Percentiles rank a stretch among this genome's conserved stretches.
Conservation (phyloP, 805 yeast genomes). For the Alloascoidea hylecoeti region DNA sequence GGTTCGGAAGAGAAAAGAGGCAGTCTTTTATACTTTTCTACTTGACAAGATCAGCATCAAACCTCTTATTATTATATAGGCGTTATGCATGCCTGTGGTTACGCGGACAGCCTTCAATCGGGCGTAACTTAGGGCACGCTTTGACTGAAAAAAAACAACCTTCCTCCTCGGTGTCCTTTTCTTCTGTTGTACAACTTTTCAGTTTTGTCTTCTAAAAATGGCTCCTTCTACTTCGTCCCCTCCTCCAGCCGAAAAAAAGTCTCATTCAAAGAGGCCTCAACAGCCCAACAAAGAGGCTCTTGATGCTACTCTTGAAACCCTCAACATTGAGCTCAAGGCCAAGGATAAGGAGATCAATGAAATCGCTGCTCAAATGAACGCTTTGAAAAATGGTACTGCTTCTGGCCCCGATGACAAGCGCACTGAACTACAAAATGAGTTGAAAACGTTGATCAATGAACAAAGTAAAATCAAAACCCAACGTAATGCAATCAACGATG, state of each 20-base stretch:
- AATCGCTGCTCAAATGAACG: not conserved
- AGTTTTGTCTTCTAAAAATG: slow-evolving; percentile 3
- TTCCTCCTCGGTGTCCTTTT: too few relatives aligned
- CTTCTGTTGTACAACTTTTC: too few relatives aligned
- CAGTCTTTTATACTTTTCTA: too few relatives aligned
- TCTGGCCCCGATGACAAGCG: slow-evolving; percentile 27
- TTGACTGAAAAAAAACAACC: too few relatives aligned
- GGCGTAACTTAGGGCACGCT: too few relatives aligned
- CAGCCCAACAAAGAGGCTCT: slow-evolving; percentile 16
- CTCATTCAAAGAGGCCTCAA: not conserved
- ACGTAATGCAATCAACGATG: slow-evolving; percentile 35
- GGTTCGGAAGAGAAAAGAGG: too few relatives aligned
- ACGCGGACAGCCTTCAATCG: too few relatives aligned
- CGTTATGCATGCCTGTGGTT: too few relatives aligned
- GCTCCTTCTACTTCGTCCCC: slow-evolving; percentile 4
- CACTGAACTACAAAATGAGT: slow-evolving; percentile 36
- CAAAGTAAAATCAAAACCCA: slow-evolving; percentile 32
- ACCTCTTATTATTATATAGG: too few relatives aligned
- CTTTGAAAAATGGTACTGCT: not conserved
- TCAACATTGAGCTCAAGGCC: slow-evolving; percentile 13
- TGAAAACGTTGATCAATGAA: slow-evolving; percentile 28
- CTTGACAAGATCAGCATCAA: too few relatives aligned
- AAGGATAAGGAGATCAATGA: slow-evolving; percentile 11
- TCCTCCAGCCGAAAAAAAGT: not conserved
- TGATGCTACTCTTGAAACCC: slow-evolving; percentile 12